Evolutionary conservation across 257 asterid genomes (phyloP).

Genomic region (Avicennia marina): DNA sequence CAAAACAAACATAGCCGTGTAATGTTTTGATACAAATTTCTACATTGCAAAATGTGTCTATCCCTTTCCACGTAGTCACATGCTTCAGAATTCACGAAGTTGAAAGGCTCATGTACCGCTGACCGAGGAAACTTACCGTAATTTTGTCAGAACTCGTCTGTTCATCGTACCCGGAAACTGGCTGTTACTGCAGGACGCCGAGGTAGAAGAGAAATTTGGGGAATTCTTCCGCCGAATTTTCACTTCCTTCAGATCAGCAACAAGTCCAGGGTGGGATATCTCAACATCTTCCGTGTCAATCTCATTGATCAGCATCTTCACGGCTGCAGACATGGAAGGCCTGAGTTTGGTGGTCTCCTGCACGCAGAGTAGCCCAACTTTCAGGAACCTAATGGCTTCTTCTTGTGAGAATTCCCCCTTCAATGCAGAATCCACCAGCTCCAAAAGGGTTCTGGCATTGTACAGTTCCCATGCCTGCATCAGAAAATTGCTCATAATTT

Average conservation of each 20-base stretch:
- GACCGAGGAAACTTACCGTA: no score
- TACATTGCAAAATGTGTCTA: not conserved
- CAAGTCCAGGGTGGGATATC: constrained; percentile 55
- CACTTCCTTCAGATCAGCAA: constrained; percentile 61
- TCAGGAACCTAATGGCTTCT: constrained; percentile 52
- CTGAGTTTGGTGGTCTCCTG: constrained; percentile 60
- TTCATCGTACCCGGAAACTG: constrained; percentile 28
- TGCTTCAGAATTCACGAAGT: not conserved
- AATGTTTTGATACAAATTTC: no score
- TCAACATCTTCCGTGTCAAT: constrained; percentile 23
- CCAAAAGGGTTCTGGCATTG: constrained; percentile 31
- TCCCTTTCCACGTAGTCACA: constrained; percentile 13
- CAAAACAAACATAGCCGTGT: no score
- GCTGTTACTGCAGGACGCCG: constrained; percentile 35
- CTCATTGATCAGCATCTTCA: constrained; percentile 59
- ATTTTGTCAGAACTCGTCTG: no score
- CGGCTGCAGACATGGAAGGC: constrained; percentile 56
- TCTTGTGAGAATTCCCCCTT: constrained; percentile 36
- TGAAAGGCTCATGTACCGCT: constrained; percentile 8
- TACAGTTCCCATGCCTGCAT: constrained; percentile 73
- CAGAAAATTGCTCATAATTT: not conserved
- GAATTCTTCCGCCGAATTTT: constrained; percentile 39
- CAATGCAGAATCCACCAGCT: constrained; percentile 48
- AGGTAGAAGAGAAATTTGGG: constrained; percentile 37
- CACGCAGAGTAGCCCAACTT: constrained; percentile 70